Evolutionary conservation across 225 moss, liverwort and hornwort species (phyloP).

Genomic region (Pseudisothecium myosuroides): DNA sequence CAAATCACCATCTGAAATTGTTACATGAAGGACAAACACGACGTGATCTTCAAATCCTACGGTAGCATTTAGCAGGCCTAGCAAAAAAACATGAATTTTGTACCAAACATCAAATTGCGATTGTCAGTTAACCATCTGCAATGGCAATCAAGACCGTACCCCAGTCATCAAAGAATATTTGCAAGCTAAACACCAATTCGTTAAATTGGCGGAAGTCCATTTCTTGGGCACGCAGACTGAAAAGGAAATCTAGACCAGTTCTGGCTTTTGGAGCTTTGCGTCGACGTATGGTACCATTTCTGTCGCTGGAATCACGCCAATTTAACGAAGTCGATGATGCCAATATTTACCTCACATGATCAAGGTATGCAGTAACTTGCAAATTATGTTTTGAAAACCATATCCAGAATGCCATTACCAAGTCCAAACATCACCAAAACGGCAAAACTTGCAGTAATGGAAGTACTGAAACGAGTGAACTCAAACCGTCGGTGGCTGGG

Average conservation of each 20-base stretch:
- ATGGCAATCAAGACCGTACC: background rate
- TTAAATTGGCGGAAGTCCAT: background rate
- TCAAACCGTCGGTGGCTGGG: background rate
- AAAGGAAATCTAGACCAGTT: background rate
- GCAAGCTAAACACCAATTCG: background rate
- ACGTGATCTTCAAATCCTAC: background rate
- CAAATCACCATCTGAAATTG: background rate
- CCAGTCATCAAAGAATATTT: background rate
- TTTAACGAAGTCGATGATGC: too few species aligned
- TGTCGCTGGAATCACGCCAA: too few species aligned
- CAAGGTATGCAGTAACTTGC: background rate
- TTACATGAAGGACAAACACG: too few species aligned
- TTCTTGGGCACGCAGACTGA: background rate
- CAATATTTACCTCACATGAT: too few species aligned
- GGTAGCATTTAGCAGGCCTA: background rate
- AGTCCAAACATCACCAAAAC: too few species aligned
- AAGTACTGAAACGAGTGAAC: background rate
- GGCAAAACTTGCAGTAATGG: background rate
- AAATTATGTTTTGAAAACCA: too few species aligned
- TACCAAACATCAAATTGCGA: background rate
- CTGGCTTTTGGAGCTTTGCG: background rate
- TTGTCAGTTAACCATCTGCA: background rate
- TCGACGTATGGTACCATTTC: background rate
- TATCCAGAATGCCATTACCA: background rate
- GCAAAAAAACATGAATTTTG: background rate